Evolutionary conservation across 2,329 filamentous ascomycete species (phyloP).

Genomic region (Parascedosporium putredinis): DNA sequence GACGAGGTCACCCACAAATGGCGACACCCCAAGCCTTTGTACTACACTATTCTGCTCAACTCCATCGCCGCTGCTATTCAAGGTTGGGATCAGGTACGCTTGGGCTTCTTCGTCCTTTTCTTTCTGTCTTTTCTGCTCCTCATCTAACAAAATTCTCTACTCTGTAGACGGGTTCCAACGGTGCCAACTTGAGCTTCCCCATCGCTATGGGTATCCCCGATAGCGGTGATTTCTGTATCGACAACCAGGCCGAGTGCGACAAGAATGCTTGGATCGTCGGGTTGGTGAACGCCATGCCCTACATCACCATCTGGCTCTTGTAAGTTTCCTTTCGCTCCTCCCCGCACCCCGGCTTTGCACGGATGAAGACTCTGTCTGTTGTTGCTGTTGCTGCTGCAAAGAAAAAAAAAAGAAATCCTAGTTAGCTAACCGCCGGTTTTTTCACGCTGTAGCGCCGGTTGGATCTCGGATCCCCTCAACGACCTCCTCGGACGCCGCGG

Average conservation of each 20-base stretch:
- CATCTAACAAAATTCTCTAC: slow-evolving; percentile 3
- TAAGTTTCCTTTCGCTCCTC: slow-evolving; percentile 17
- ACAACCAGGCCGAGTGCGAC: slow-evolving; percentile 14
- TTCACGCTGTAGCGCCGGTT: slow-evolving; percentile 33
- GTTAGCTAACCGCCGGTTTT: not conserved
- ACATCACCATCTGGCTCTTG: slow-evolving; percentile 31
- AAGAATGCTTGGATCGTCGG: slow-evolving; percentile 51
- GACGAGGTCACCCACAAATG: slow-evolving; percentile 38
- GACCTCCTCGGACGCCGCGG: slow-evolving; percentile 43
- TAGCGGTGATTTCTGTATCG: slow-evolving; percentile 19
- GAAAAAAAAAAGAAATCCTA: too few relatives aligned
- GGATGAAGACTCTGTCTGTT: too few relatives aligned
- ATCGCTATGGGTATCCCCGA: slow-evolving; percentile 31
- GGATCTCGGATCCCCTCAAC: slow-evolving; percentile 54
- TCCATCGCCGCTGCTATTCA: slow-evolving; percentile 45
- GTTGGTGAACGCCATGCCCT: slow-evolving; percentile 42
- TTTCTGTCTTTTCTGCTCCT: not conserved
- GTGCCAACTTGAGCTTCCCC: slow-evolving; percentile 37
- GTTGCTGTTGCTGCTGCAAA: too few relatives aligned
- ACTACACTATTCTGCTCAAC: slow-evolving; percentile 39
- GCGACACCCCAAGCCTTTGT: slow-evolving; percentile 36
- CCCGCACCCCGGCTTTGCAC: not conserved
- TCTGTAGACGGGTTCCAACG: slow-evolving; percentile 32
- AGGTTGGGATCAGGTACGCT: slow-evolving; percentile 28
- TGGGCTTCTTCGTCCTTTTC: not conserved